Evolutionary conservation across 257 asterid species (phyloP), one percentile per base, ranked within the genome.

Genomic region (Solanum boliviense): DNA sequence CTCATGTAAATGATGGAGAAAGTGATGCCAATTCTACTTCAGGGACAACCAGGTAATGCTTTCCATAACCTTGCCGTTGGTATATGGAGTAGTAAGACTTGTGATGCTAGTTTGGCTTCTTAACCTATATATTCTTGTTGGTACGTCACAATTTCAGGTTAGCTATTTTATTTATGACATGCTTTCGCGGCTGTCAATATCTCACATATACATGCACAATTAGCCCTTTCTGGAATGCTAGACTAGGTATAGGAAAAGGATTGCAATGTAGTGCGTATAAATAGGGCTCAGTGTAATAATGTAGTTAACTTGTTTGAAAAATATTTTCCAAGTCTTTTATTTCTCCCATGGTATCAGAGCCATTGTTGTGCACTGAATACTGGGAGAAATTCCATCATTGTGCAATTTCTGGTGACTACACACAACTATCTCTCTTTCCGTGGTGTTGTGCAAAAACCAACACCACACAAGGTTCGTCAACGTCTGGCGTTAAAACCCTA

Each of bases 11-110:
- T 78, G 89, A 89, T 88, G 91, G 52, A 34, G 91, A 90, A 58
- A 73, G 84, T 68, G 89, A 87, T 27, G 31, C 89, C 48, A 86
- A 87, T 71, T 44, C 92, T 83, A 90, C 90, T 73, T 90, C 90
- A 48, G 87, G 76, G 65, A 87, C 89, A 25, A 75, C 89, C 41
- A 68, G 93, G 94, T 73, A 62, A n/a, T 62, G 39, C 34, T 71
- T 71, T 71, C 41, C 41, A 15, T 71, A 71, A 31, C 78, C 36
- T 31, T 31, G 36, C 39, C 2, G 39, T 71, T 32, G 39, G n/a
- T 71, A 15, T 71, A 71, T 8, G 58, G 56, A 13, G 56, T 48
- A 15, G 76, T 71, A 71, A 31, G 39, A 71, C 39, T 71, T 71
- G 76, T 4, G 76, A 71, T 71, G 76, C 39, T 71, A 31, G 29